These are phyloP conservation scores for Russula lepida DNA, from an alignment of 768 basidiomycete genomes.

Conservation along the genomic window DNA sequence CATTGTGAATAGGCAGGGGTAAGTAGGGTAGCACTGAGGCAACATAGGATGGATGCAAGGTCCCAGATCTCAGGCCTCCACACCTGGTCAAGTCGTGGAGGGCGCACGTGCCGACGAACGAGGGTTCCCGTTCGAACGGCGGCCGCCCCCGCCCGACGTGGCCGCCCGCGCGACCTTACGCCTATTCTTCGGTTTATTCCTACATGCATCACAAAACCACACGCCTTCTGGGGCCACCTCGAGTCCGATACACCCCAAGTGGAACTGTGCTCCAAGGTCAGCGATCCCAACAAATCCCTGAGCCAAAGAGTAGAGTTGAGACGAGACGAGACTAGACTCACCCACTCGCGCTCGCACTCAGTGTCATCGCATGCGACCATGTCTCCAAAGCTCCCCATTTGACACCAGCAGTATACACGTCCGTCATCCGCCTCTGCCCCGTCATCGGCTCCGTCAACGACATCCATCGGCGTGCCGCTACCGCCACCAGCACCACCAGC, in stretches of 20 bases:
- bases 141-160: constrained; percentile 39
- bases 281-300: not conserved
- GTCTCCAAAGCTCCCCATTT: constrained; percentile 78
- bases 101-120: constrained; percentile 19
- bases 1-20: not conserved
- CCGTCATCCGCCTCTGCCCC: constrained; percentile 54
- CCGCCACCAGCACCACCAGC: constrained; percentile 13
- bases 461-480: constrained; percentile 45
- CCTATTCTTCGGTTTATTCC: constrained; percentile 44
- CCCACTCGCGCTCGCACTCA: constrained; percentile 84
- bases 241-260: constrained; percentile 67
- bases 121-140: constrained; percentile 15
- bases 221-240: constrained; percentile 54
- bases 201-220: constrained; percentile 72
- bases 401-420: constrained; percentile 77
- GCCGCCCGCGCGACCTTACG: constrained; percentile 34
- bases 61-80: not conserved
- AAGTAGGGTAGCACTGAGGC: not conserved
- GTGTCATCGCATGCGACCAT: constrained; percentile 92
- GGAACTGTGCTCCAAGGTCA: constrained; percentile 46
- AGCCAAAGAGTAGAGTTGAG: too few species aligned
- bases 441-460: constrained; percentile 37
- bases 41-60: too few species aligned
- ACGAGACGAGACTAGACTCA: constrained; percentile 36
- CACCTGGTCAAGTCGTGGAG: constrained; percentile 6